Evolutionary conservation across 306 rosid genomes (phyloP), one percentile per base, ranked within the genome.

Genomic region (Lablab purpureus): DNA sequence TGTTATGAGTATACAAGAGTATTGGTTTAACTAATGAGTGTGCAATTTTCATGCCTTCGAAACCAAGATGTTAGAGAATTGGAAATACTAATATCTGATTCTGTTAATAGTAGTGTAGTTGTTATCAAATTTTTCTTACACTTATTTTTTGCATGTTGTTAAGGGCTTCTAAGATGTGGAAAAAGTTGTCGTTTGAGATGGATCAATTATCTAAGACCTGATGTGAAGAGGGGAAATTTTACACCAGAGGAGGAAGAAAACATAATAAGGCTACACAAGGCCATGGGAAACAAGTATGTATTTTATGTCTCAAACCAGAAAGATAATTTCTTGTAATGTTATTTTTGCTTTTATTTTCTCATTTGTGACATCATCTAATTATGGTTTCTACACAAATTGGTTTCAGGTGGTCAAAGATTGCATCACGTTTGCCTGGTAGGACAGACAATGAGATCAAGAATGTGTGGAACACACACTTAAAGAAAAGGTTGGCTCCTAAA

Each of bases 181-280:
- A 95, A 95, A 78, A 95, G 99, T 71, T 95, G 99, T 79, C 98
- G 99, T 27, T 50, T 95, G 82, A 95, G 99, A 87, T 95, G 99
- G 99, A 92, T 95, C 62, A 95, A 95, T 82, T 95, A 95, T 83
- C 92, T 95, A 5, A 88, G 98, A 58, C 99, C 99, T 15, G 99
- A 95, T 77, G 82, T 95, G 21, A 95, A 95, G 85, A 82, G 99
- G 62, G 99, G 99, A 45, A 86, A 87, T 76, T 91, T 95, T 74
- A 91, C 92, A 0, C 5, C 22, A 41, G 91, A 90, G 50, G 99
- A 95, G 80, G 98, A 95, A 37, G 91, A 88, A 14, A 62, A 88
- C 84, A 84, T 95, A 23, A 84, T 92, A 6, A 85, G 74, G 58
- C 76, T 95, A 5, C 99, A 92, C 50, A 67, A 79, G 69, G 71